Conservation (phyloP, 2,329 filamentous ascomycete genomes). For the Malbranchea zuffiana region DNA sequence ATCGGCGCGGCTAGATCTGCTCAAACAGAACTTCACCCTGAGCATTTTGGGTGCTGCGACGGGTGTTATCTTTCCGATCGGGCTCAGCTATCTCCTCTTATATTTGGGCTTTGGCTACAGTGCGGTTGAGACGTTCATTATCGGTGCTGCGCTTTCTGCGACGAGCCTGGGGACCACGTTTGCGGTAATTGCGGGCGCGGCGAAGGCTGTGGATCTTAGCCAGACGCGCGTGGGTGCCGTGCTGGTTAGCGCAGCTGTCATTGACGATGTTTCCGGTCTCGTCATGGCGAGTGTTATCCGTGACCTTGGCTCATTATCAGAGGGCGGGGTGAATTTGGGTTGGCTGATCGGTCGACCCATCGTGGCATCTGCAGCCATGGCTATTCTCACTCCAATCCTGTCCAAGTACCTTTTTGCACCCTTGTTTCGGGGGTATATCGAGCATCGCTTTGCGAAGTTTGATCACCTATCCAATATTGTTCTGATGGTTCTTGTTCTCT, state of each 20-base stretch:
- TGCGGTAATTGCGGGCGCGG: constrained; percentile 41
- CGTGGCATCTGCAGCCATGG: constrained; percentile 24
- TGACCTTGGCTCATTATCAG: constrained; percentile 37
- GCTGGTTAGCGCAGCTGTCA: constrained; percentile 62
- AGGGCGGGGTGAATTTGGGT: constrained; percentile 32
- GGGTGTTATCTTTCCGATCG: constrained; percentile 54
- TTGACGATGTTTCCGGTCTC: constrained; percentile 69
- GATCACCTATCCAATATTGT: neutral
- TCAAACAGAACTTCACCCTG: constrained; percentile 51
- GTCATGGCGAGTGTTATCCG: constrained; percentile 69
- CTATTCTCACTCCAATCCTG: neutral
- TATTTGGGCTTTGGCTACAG: constrained; percentile 39
- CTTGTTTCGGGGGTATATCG: neutral
- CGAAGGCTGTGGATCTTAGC: constrained; percentile 45
- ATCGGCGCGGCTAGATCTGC: constrained; percentile 41
- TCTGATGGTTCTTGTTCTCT: constrained; percentile 24
- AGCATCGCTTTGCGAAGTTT: neutral
- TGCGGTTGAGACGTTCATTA: constrained; percentile 55
- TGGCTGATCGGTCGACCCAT: constrained; percentile 43
- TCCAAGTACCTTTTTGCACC: neutral
- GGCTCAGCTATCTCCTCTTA: constrained; percentile 51
- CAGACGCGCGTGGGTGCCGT: constrained; percentile 49
- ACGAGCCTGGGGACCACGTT: constrained; percentile 65
- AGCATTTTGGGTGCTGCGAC: constrained; percentile 54
- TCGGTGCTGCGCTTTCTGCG: constrained; percentile 61